Evolutionary conservation across 1,284 basidiomycete genomes (phyloP), one percentile per base, ranked within the genome.

Genomic region (Cystobasidiaceae sp.): DNA sequence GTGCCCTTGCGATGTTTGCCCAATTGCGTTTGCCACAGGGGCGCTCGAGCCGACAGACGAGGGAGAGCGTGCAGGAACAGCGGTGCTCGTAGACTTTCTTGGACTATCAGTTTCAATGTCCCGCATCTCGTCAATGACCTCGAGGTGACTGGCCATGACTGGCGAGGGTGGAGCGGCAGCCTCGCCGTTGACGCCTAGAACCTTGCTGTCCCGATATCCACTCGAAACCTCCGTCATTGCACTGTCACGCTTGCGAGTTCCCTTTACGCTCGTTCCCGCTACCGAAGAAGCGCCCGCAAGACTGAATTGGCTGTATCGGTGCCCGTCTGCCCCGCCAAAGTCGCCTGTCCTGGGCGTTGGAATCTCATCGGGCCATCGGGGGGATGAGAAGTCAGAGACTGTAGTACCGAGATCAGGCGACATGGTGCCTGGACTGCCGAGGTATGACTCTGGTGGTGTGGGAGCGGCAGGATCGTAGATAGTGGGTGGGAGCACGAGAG

Each of bases 281-380:
- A 34, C 54, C n/a, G n/a, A n/a, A 56, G 54, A 56, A 28, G 27
- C 27, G 32, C 39, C 54, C 17, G 21, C 30, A 25, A 56, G 9
- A 32, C 54, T 56, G 32, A 62, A 54, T 25, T 62, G 60, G 39
- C 60, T 62, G 27, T 41, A 44, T 33, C 60, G 32, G 13, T 61
- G 23, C 17, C 5, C 50, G 39, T 52, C 33, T 28, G 23, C 13
- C 32, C 32, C 27, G 6, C 7, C 30, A 37, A 62, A 62, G 19
- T 62, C 60, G 27, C 45, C 60, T n/a, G 60, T 62, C 33, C 50
- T 52, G 3, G 60, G 60, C n/a, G 60, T 62, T 15, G 60, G 60
- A 8, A 62, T 33, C 49, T 62, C 60, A 25, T 62, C 60, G 6
- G 49, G 60, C 15, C 49, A 62, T 11, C 48, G 33, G 3, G 60